These are phyloP conservation scores for Blastomyces percursus DNA, from an alignment of 2,329 filamentous ascomycete genomes.

Conservation along the genomic window DNA sequence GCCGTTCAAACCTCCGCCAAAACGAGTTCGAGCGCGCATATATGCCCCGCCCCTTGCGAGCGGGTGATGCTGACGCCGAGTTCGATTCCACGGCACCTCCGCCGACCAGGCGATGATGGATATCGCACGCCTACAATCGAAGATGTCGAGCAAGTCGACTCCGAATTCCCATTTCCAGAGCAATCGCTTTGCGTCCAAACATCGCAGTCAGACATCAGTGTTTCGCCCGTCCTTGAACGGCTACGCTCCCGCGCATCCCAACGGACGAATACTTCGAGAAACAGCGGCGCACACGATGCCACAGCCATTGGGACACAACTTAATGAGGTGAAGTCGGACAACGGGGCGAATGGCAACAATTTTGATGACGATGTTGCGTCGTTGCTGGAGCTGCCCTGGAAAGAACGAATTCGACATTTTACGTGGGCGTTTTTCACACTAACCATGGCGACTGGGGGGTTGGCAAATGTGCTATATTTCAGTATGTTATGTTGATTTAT, in stretches of 20 bases:
- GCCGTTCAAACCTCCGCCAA: not conserved
- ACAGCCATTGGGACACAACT: not conserved
- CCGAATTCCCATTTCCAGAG: constrained; percentile 10
- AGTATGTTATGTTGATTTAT: constrained; percentile 36
- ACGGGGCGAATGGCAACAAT: not conserved
- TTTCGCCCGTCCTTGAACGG: not conserved
- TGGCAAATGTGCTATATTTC: constrained; percentile 48
- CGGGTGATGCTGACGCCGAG: not conserved
- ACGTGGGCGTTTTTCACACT: constrained; percentile 74
- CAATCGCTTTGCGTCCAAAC: not conserved
- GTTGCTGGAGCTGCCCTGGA: constrained; percentile 33
- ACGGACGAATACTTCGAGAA: not conserved
- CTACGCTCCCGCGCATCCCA: constrained; percentile 1
- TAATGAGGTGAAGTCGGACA: not conserved
- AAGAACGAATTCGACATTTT: constrained; percentile 49
- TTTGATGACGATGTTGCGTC: constrained; percentile 12
- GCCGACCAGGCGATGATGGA: constrained; percentile 32
- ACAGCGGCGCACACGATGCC: not conserved
- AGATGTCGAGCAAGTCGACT: constrained; percentile 25
- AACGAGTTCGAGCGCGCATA: not conserved
- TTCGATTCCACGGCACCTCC: constrained; percentile 25
- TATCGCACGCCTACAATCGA: constrained; percentile 38
- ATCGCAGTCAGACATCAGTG: not conserved
- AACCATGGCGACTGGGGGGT: constrained; percentile 51
- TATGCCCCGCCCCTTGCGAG: not conserved